phyloP scores from a whole-genome alignment of 2,329 filamentous ascomycete species.

The Nothophoma quercina region DNA sequence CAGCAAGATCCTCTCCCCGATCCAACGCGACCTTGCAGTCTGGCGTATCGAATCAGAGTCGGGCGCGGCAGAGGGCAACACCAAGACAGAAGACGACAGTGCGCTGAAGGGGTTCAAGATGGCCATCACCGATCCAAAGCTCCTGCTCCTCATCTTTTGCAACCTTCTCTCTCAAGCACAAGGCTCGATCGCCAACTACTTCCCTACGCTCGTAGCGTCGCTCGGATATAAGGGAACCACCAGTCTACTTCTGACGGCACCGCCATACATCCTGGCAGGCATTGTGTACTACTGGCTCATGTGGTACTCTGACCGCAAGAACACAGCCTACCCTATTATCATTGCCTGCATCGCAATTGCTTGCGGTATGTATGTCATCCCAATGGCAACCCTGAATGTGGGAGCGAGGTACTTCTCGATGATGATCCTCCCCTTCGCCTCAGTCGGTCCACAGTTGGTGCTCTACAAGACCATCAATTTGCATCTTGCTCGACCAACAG shows the following conservation, averaged over 20 bases:
- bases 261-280: conserved; percentile 62
- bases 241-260: conserved; percentile 63
- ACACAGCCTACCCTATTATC: conserved; percentile 52
- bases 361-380: conserved; percentile 47
- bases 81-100: conserved; percentile 47
- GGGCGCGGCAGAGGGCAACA: conserved; percentile 24
- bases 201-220: conserved; percentile 62
- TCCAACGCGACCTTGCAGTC: conserved; percentile 26
- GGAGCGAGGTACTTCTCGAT: conserved; percentile 45
- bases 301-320: conserved; percentile 54
- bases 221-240: conserved; percentile 63
- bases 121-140: conserved; percentile 65
- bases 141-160: conserved; percentile 67
- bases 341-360: conserved; percentile 49
- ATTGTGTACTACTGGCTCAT: conserved; percentile 56
- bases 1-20: conserved; percentile 19
- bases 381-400: conserved; percentile 40
- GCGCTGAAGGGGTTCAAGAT: conserved; percentile 62
- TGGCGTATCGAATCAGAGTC: conserved; percentile 31
- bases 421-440: conserved; percentile 34
- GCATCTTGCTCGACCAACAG: conserved; percentile 29
- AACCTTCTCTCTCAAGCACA: conserved; percentile 66
- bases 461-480: conserved; percentile 35
- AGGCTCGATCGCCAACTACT: conserved; percentile 58
- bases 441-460: conserved; percentile 30